Base-by-base conservation (phyloP, 805 yeast species). In the Allodekkera sacchari region DNA sequence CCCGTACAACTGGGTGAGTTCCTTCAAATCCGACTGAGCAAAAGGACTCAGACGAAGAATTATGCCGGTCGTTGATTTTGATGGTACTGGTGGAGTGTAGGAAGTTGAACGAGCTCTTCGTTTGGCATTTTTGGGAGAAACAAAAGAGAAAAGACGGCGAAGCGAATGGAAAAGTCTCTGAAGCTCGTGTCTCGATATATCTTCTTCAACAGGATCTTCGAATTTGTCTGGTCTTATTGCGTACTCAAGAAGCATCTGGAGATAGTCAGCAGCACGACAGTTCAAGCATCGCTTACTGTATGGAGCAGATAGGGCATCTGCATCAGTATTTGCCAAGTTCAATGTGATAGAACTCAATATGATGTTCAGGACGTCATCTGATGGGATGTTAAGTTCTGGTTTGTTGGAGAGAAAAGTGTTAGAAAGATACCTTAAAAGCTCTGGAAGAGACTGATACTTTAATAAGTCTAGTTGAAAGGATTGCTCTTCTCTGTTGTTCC, bases 1-100 rank as follows among this genome's bases (percentile, higher is more conserved):
- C 5, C 35, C 35, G 22, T 17, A 32, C 3, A 32, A 27, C 14
- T 32, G 22, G 9, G 21, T 19, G 10, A 28, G 17, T 10, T 28
- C 13, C 17, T 28, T 19, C 21, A 27, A 11, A n/a, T 11, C 22
- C 18, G 17, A n/a, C 12, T 11, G 15, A n/a, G 12, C 9, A 20
- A 22, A 22, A 22, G n/a, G 13, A 22, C 13, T 12, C n/a, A 12
- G 25, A 22, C 13, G 13, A 7, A 22, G 25, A 22, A 22, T 22
- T 12, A 5, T 14, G 25, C 25, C n/a, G 25, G n/a, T n/a, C n/a
- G n/a, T n/a, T n/a, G n/a, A n/a, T n/a, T n/a, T n/a, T n/a, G n/a
- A n/a, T n/a, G n/a, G n/a, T n/a, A n/a, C n/a, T n/a, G n/a, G n/a
- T n/a, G n/a, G n/a, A n/a, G n/a, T n/a, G n/a, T n/a, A n/a, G n/a